These are phyloP conservation scores for Globisporangium splendens DNA, from an alignment of 352 stramenopile species.

Conservation along the genomic window DNA sequence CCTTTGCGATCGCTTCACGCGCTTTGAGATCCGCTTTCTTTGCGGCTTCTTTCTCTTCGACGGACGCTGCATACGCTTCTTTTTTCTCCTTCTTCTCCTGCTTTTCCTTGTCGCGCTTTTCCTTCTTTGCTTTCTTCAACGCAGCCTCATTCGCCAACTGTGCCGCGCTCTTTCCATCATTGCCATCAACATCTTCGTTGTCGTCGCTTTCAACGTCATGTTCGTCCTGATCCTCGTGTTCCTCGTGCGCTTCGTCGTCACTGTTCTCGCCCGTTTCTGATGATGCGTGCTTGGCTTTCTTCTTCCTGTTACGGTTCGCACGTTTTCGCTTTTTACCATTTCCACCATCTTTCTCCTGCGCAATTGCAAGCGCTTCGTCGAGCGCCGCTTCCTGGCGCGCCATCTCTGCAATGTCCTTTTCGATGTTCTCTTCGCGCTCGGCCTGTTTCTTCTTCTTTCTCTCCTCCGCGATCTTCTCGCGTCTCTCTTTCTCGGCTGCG, in stretches of 20 bases:
- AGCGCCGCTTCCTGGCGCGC: slow-evolving; percentile 10
- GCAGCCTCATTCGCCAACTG: slow-evolving; percentile 13
- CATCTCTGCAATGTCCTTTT: slow-evolving; percentile 18
- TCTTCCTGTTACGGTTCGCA: slow-evolving; percentile 21
- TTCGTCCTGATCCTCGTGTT: slow-evolving; percentile 12
- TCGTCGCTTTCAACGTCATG: background rate
- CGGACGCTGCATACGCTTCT: slow-evolving; percentile 15
- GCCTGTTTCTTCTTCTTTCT: slow-evolving; percentile 21
- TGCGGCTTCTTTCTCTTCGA: slow-evolving; percentile 23
- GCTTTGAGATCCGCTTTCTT: slow-evolving; percentile 26
- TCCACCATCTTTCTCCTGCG: slow-evolving; percentile 13
- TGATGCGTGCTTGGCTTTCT: slow-evolving; percentile 8
- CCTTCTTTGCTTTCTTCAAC: slow-evolving; percentile 14
- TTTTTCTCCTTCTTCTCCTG: slow-evolving; percentile 29
- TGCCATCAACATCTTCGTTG: slow-evolving; percentile 1
- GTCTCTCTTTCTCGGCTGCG: slow-evolving; percentile 18
- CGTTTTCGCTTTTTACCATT: slow-evolving; percentile 34
- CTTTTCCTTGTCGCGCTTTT: slow-evolving; percentile 20
- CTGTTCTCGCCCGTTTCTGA: slow-evolving; percentile 15
- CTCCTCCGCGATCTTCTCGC: slow-evolving; percentile 18
- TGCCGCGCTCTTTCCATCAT: slow-evolving; percentile 3
- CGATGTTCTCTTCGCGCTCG: slow-evolving; percentile 13
- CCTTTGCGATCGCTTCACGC: slow-evolving; percentile 39
- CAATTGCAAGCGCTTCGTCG: slow-evolving; percentile 11
- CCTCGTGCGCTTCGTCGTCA: slow-evolving; percentile 8